Base-by-base conservation (phyloP, 2,329 filamentous ascomycete genomes). In the Dryadomyces sulphureus region DNA sequence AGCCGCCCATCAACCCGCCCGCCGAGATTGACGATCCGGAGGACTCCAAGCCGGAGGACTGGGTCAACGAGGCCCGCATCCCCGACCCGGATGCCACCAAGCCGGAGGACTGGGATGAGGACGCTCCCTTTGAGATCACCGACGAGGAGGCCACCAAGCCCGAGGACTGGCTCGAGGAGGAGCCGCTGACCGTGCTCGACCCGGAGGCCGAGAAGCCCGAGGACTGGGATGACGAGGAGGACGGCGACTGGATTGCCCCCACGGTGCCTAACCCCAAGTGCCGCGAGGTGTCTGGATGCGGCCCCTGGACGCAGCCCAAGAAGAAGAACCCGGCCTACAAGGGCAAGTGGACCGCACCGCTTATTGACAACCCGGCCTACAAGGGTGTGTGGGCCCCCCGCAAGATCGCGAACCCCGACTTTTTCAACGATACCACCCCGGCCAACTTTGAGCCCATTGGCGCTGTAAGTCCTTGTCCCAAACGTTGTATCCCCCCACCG, bases 221-320 rank as follows among this genome's bases (percentile, higher is more conserved):
- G 69, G 92, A 96, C 64, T 98, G 92, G 92, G 90, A 95, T 69
- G 90, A 98, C 49, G 92, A 98, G 72, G 92, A 98, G 72, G 92
- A 98, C 65, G 92, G 92, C 65, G 92, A 98, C 72, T 98, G 89
- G 88, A 66, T 94, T 55, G 70, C 89, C 45, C 92, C 90, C 48
- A 88, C 81, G 46, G 79, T 98, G 46, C 77, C 87, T 63, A 96
- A 98, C 79, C 85, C 90, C 66, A 94, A 94, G 79, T 96, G 92
- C 62, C 78, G 81, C 54, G 90, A 96, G 49, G 85, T 72, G 54
- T 89, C 90, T 69, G 92, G 92, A 60, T 96, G 92, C 65, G 92
- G 92, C 59, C 78, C 83, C 59, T 98, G 92, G 92, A 75, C 81
- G 57, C 79, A 84, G 69, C 92, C 92, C 55, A 79, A 85, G 78